Percentiles rank a stretch among this genome's conserved stretches.
phyloP scores from a whole-genome alignment of 768 basidiomycete species.

The Boletellus sp. region DNA sequence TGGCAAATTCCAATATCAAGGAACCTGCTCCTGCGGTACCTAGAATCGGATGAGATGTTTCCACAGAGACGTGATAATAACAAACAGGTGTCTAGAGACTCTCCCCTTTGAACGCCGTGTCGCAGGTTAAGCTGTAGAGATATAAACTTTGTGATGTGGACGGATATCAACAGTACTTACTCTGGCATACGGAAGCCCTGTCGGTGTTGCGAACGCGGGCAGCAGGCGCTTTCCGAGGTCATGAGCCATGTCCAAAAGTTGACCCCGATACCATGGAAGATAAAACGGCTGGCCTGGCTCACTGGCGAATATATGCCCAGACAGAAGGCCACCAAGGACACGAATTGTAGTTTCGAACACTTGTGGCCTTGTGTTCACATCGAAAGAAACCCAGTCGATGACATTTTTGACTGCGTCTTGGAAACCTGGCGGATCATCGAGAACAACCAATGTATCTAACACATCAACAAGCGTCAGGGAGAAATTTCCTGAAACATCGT shows the following conservation, averaged over 20 bases:
- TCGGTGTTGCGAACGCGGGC: slow-evolving; percentile 89
- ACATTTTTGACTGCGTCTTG: slow-evolving; percentile 80
- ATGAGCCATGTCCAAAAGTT: slow-evolving; percentile 74
- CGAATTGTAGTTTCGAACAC: slow-evolving; percentile 97
- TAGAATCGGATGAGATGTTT: slow-evolving; percentile 28
- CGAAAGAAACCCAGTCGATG: slow-evolving; percentile 81
- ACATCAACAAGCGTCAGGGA: slow-evolving; percentile 80
- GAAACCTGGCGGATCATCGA: slow-evolving; percentile 74
- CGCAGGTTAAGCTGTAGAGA: slow-evolving; percentile 70
- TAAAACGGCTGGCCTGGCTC: slow-evolving; percentile 62
- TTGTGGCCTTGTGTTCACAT: slow-evolving; percentile 95
- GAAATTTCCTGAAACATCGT: slow-evolving; percentile 95
- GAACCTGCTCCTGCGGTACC: slow-evolving; percentile 93
- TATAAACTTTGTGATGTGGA: slow-evolving; percentile 1
- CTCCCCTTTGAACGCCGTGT: slow-evolving; percentile 70
- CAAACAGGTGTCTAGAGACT: slow-evolving; percentile 83
- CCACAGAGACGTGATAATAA: slow-evolving; percentile 10
- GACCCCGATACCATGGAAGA: slow-evolving; percentile 80
- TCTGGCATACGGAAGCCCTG: slow-evolving; percentile 89
- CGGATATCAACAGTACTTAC: slow-evolving; percentile 35
- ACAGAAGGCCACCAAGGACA: slow-evolving; percentile 85
- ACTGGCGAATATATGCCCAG: slow-evolving; percentile 80
- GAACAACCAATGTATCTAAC: slow-evolving; percentile 87
- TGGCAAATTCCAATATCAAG: slow-evolving; percentile 91
- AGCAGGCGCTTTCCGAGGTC: slow-evolving; percentile 85